Evolutionary conservation across 805 yeast species (phyloP), one percentile per base, ranked within the genome.

Genomic region (Candida chilensis): DNA sequence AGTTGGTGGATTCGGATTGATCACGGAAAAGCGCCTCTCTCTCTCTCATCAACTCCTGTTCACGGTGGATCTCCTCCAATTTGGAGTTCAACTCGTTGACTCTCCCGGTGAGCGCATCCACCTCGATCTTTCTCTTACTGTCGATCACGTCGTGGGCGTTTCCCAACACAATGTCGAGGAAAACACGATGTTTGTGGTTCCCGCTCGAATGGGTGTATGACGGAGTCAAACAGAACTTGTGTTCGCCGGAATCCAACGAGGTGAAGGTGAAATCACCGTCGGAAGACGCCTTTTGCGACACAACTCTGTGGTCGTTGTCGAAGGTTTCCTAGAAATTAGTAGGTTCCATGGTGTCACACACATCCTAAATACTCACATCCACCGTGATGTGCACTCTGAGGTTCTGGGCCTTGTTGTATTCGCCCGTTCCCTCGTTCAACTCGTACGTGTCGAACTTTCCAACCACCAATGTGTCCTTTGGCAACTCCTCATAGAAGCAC

Each of bases 401-500:
- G 30, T 71, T 67, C n/a, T 64, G 57, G 39, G 71, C 74, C 31
- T 67, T 65, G 44, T 64, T 60, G 48, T 66, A 76, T 24, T 65
- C 67, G 27, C 57, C 45, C 5, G 67, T 53, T 20, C 57, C 52
- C 13, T 66, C 64, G 41, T 71, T 66, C 36, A 56, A 65, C 43
- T 81, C 87, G 49, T 68, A 69, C 3, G 84, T 82, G 40, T 80
- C 80, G 41, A 83, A 74, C 57, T 46, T 62, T 32, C 90, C 95
- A 34, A 82, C 82, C 15, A 88, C 80, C 34, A 90, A 67, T n/a
- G 94, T 74, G 41, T 78, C 82, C 39, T 68, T 64, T 12, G 84
- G 76, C 36, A 90, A 63, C 37, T 82, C 94, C 48, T 88, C 92
- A 45, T 60, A 80, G 52, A 90, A 90, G 56, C 97, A 92, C 42